Conservation (phyloP, 192 early-diverging fungal genomes). For the Coemansia sp. region DNA sequence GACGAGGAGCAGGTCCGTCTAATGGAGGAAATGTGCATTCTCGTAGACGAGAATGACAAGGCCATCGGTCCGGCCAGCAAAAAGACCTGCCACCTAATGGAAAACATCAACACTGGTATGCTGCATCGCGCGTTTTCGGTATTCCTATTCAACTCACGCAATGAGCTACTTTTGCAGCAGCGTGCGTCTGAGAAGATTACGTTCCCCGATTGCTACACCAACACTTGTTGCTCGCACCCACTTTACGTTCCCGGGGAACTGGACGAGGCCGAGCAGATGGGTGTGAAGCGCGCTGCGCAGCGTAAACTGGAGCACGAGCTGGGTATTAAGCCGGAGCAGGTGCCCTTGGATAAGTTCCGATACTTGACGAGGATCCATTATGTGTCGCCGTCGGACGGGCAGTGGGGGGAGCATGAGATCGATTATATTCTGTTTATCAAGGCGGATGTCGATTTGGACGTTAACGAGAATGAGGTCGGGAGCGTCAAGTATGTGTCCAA, state of each 20-base stretch:
- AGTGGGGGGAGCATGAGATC: conserved; percentile 99
- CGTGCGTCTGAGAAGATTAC: conserved; percentile 97
- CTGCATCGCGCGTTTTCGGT: conserved; percentile 97
- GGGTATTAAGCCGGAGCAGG: conserved; percentile 78
- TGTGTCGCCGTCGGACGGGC: conserved; percentile 88
- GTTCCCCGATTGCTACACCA: conserved; percentile 95
- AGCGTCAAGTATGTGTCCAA: conserved; percentile 78
- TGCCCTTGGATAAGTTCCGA: conserved; percentile 80
- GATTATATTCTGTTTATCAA: conserved; percentile 94
- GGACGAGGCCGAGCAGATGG: conserved; percentile 76
- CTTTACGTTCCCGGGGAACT: conserved; percentile 78
- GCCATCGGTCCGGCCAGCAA: conserved; percentile 85
- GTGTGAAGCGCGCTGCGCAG: conserved; percentile 85
- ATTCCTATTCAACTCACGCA: conserved; percentile 89
- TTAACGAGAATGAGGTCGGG: conserved; percentile 92
- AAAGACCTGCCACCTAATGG: conserved; percentile 96
- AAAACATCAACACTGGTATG: conserved; percentile 84
- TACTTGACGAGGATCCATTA: conserved; percentile 97
- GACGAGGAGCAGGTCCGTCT: conserved; percentile 87
- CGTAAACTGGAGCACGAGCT: conserved; percentile 96
- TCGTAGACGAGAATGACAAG: conserved; percentile 85
- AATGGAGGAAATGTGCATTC: conserved; percentile 98
- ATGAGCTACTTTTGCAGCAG: conserved; percentile 91
- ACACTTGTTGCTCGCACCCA: conserved; percentile 99
- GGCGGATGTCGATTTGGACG: conserved; percentile 71